phyloP scores from a whole-genome alignment of 805 yeast species.

The Metschnikowia koreensis region DNA sequence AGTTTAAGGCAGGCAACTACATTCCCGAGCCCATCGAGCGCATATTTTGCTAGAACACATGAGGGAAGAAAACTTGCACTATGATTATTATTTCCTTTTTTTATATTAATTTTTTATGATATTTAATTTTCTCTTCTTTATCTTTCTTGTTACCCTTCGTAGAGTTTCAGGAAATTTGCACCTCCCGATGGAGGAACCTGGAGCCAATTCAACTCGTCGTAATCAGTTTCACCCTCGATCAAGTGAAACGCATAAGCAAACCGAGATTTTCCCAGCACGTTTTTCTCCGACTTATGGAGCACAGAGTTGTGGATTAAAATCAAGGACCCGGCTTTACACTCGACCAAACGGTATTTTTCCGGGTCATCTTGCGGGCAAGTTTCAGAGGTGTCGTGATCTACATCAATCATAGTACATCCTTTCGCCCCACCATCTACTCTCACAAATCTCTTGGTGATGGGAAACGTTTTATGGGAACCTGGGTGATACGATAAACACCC shows the following conservation, averaged over 20 bases:
- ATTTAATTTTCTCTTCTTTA: too few species aligned
- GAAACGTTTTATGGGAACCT: slow-evolving; percentile 62
- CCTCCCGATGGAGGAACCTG: slow-evolving; percentile 76
- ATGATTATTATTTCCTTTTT: too few species aligned
- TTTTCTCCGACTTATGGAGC: slow-evolving; percentile 67
- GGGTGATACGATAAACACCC: slow-evolving; percentile 72
- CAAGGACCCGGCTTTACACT: slow-evolving; percentile 70
- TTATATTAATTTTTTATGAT: too few species aligned
- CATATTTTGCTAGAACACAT: not conserved
- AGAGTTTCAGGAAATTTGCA: slow-evolving; percentile 53
- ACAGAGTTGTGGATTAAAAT: slow-evolving; percentile 71
- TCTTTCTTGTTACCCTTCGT: slow-evolving; percentile 5
- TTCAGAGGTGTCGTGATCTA: slow-evolving; percentile 18
- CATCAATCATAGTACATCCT: slow-evolving; percentile 57
- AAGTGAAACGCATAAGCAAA: slow-evolving; percentile 80
- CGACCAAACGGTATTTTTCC: slow-evolving; percentile 47
- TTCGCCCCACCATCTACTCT: slow-evolving; percentile 45
- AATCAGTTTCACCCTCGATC: slow-evolving; percentile 62
- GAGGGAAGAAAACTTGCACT: not conserved
- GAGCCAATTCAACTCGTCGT: slow-evolving; percentile 71
- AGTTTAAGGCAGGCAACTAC: slow-evolving; percentile 2
- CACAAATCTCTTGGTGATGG: slow-evolving; percentile 62
- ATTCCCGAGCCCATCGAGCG: slow-evolving; percentile 8
- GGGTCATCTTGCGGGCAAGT: slow-evolving; percentile 29
- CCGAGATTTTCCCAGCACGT: slow-evolving; percentile 54